phyloP scores from a whole-genome alignment of 805 yeast species.

The Teunomyces pallodes region DNA sequence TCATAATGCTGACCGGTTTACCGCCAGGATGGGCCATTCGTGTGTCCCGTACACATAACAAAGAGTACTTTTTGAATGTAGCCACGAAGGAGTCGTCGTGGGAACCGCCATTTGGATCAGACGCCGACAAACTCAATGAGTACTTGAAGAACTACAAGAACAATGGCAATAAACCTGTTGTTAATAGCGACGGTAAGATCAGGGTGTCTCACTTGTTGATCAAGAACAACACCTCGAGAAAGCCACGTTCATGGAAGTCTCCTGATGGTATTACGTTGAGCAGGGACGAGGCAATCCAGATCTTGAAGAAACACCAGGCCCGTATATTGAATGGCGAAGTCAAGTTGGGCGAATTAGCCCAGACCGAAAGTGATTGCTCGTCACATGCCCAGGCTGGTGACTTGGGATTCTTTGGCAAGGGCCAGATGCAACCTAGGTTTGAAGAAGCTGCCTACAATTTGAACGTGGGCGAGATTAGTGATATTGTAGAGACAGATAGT shows the following conservation, averaged over 20 bases:
- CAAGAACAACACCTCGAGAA: constrained; percentile 79
- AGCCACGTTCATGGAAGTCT: constrained; percentile 90
- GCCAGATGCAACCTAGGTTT: constrained; percentile 94
- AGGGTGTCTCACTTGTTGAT: constrained; percentile 79
- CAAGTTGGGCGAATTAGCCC: constrained; percentile 69
- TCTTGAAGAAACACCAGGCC: constrained; percentile 54
- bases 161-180: constrained; percentile 45
- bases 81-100: constrained; percentile 73
- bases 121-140: constrained; percentile 52
- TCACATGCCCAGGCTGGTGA: constrained; percentile 89
- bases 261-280: constrained; percentile 67
- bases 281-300: constrained; percentile 79
- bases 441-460: constrained; percentile 84
- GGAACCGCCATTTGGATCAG: constrained; percentile 89
- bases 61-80: constrained; percentile 79
- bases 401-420: constrained; percentile 81
- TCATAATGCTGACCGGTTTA: constrained; percentile 57
- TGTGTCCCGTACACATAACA: constrained; percentile 73
- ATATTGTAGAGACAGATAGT: constrained; percentile 81
- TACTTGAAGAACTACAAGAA: constrained; percentile 47
- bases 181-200: constrained; percentile 51
- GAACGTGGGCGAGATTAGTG: constrained; percentile 79
- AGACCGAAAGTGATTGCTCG: constrained; percentile 83
- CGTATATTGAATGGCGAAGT: constrained; percentile 62
- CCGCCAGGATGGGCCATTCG: constrained; percentile 84